These are phyloP conservation scores for Cordia subcordata DNA, from an alignment of 257 asterid genomes.

Conservation along the genomic window DNA sequence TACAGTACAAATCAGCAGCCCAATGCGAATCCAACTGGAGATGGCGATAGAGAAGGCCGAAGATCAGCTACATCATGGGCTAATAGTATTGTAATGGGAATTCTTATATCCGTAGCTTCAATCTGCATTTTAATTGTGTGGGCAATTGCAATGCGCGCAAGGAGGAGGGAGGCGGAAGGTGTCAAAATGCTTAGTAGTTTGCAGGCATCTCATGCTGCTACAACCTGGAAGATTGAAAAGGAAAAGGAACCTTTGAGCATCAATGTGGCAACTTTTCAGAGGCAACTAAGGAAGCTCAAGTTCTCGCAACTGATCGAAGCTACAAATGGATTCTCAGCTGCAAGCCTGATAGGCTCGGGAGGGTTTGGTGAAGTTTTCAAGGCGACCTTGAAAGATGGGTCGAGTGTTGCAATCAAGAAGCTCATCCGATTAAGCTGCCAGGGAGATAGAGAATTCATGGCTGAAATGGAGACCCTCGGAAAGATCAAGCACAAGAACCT, in stretches of 20 bases:
- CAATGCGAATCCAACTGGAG: constrained; percentile 11
- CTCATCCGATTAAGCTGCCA: constrained; percentile 77
- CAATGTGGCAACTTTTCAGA: constrained; percentile 86
- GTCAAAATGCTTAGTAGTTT: constrained; percentile 67
- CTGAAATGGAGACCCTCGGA: constrained; percentile 93
- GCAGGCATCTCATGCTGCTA: constrained; percentile 62
- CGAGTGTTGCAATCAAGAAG: constrained; percentile 86
- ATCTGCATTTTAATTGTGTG: constrained; percentile 69
- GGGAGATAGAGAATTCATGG: constrained; percentile 94
- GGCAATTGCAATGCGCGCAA: constrained; percentile 71
- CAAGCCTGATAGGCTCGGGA: constrained; percentile 82
- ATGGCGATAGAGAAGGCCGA: constrained; percentile 17
- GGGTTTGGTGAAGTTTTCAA: constrained; percentile 92
- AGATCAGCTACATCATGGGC: constrained; percentile 58
- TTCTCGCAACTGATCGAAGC: constrained; percentile 91
- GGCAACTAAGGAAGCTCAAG: constrained; percentile 68
- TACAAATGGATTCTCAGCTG: constrained; percentile 86
- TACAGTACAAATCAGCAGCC: constrained; percentile 37
- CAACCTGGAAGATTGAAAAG: constrained; percentile 94
- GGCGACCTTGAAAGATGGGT: constrained; percentile 86
- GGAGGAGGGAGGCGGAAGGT: constrained; percentile 66
- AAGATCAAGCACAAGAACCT: constrained; percentile 86
- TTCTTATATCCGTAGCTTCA: constrained; percentile 67
- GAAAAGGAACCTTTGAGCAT: constrained; percentile 97
- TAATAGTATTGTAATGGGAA: constrained; percentile 80